A percentile compares a stretch with the other conserved stretches of the same genome.
phyloP scores from a whole-genome alignment of 306 rosid genomes.

The Citrullus amarus region DNA sequence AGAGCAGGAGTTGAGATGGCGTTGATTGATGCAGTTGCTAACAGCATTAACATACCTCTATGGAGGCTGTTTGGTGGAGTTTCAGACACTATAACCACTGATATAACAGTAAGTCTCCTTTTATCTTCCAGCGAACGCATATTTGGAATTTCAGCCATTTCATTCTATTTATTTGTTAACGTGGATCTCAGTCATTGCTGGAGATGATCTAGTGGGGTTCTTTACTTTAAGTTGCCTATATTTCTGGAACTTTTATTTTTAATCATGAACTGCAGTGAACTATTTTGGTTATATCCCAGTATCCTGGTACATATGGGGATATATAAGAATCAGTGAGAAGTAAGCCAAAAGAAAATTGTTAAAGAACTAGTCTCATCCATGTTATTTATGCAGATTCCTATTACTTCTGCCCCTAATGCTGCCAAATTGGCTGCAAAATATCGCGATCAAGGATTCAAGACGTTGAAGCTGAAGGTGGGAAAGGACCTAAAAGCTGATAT shows the following conservation, averaged over 20 bases:
- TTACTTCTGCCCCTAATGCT: constrained; percentile 72
- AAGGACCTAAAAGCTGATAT: constrained; percentile 67
- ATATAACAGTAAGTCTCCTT: constrained; percentile 59
- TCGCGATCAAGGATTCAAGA: constrained; percentile 58
- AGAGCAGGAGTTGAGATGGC: constrained; percentile 99
- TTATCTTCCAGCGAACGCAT: constrained; percentile 9
- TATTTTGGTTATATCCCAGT: not conserved
- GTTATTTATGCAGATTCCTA: constrained; percentile 60
- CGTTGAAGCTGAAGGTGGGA: constrained; percentile 82
- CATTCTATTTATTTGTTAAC: not conserved
- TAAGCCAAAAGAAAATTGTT: not conserved
- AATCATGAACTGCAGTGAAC: not conserved
- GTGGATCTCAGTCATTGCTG: not conserved
- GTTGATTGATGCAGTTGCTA: constrained; percentile 77
- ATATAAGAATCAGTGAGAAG: not conserved
- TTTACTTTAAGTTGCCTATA: not conserved
- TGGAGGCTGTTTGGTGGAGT: constrained; percentile 96
- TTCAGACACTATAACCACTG: constrained; percentile 65
- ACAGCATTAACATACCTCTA: constrained; percentile 60
- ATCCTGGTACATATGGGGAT: not conserved
- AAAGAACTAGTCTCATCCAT: not conserved
- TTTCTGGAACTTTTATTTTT: not conserved
- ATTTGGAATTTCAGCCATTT: not conserved
- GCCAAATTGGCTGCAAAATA: constrained; percentile 71
- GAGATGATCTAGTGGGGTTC: not conserved